Evolutionary conservation across 1,139 yeast genomes (phyloP), one percentile per base, ranked within the genome.

Genomic region (Debaryomyces sp.): DNA sequence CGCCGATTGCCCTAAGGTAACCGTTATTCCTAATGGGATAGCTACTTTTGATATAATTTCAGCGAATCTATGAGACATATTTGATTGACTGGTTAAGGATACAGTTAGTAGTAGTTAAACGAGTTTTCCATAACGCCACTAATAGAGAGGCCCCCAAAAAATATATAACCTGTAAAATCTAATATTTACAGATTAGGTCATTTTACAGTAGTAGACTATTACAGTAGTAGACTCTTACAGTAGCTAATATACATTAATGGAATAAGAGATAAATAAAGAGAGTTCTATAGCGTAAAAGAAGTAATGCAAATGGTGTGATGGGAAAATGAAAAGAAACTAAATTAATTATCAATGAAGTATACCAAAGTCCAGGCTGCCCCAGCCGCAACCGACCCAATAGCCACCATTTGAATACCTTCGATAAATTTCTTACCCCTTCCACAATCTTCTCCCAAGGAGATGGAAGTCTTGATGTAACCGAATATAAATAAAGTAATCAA

Each of bases 301-400:
- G 23, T 32, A 30, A 41, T 30, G 43, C 43, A 41, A 30, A 39
- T 27, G 34, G 27, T 27, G 24, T 6, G n/a, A n/a, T n/a, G 13
- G 26, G 7, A 17, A 12, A 6, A 37, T 39, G 33, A 12, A 18
- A 39, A 26, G n/a, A 21, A 29, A 27, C 18, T 18, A 3, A 33
- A 35, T 51, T 46, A 63, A 45, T 62, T 62, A 53, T 87, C 96
- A 54, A 91, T 85, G 54, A 86, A 70, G 63, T 85, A 87, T 41
- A 94, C 98, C 64, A 92, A 80, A 41, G 84, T 84, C 97, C 97
- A 94, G 18, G 99, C 98, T 23, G 96, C 89, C 6, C 96, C 96
- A 5, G 99, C 99, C 22, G 99, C 99, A 30, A 88, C 72, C 15
- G 97, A 96, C 39, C 99, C 99, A 45, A 90, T 92, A 18, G 87